Conservation (phyloP, 2,329 filamentous ascomycete genomes). For the Beauveria scarabaeidicola region DNA sequence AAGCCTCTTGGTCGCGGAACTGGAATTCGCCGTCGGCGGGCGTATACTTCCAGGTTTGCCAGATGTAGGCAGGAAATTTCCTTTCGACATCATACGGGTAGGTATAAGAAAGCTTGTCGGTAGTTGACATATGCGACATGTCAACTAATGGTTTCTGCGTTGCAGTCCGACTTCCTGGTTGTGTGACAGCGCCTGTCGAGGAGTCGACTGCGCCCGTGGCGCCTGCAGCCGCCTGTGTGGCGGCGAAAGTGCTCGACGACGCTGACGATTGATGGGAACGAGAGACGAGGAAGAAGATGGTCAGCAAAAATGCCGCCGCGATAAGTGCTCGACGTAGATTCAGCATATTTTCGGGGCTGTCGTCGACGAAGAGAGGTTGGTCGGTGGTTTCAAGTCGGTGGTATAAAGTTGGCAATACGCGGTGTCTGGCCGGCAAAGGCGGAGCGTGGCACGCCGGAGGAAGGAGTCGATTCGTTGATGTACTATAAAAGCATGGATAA, state of each 20-base stretch:
- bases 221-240: conserved; percentile 15
- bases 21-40: conserved; percentile 69
- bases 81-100: conserved; percentile 84
- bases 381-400: neutral
- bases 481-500: conserved; percentile 1
- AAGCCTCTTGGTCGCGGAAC: conserved; percentile 77
- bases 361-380: neutral
- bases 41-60: conserved; percentile 96
- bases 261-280: conserved; percentile 38
- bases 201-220: conserved; percentile 16
- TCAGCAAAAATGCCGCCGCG: conserved; percentile 58
- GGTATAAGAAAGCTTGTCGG: conserved; percentile 80
- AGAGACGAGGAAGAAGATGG: conserved; percentile 60
- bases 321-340: conserved; percentile 69
- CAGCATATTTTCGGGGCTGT: conserved; percentile 58
- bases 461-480: neutral
- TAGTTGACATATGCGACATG: conserved; percentile 61
- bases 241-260: neutral
- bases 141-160: conserved; percentile 60
- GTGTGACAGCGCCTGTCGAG: conserved; percentile 13
- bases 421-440: neutral
- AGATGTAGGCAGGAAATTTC: conserved; percentile 96
- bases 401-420: neutral
- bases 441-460: neutral
- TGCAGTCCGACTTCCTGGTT: conserved; percentile 26